These are phyloP conservation scores for Beauveria caledonica DNA, from an alignment of 2,329 filamentous ascomycete species.

Conservation along the genomic window DNA sequence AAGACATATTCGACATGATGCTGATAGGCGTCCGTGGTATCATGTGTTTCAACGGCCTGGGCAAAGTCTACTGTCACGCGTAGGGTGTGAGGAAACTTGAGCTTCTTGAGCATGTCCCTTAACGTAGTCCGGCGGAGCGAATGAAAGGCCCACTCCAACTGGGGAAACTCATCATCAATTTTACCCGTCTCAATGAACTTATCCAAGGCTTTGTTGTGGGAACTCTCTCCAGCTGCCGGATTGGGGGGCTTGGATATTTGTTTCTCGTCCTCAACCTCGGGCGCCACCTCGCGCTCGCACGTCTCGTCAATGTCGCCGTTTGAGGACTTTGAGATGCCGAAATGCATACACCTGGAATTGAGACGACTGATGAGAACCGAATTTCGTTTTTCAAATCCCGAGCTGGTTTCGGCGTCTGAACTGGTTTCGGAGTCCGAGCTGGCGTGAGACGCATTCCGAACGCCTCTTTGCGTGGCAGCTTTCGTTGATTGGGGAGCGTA, in stretches of 20 bases:
- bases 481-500: neutral
- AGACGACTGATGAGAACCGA: neutral
- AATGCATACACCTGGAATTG: neutral
- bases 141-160: slow-evolving; percentile 38
- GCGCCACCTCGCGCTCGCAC: slow-evolving; percentile 59
- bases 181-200: slow-evolving; percentile 31
- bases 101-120: neutral
- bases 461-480: neutral
- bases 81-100: neutral
- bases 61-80: neutral
- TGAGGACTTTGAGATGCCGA: neutral
- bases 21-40: neutral
- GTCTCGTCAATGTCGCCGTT: slow-evolving; percentile 46
- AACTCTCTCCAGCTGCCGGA: slow-evolving; percentile 31
- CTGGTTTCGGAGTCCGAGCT: neutral
- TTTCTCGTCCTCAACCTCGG: slow-evolving; percentile 54
- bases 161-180: slow-evolving; percentile 17
- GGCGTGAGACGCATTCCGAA: neutral
- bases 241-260: slow-evolving; percentile 41
- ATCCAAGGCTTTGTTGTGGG: slow-evolving; percentile 33
- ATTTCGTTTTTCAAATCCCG: neutral
- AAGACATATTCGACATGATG: neutral
- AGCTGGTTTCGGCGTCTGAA: neutral
- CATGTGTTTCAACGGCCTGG: neutral
- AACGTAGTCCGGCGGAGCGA: slow-evolving; percentile 34